Evolutionary conservation across 257 asterid species (phyloP).

Genomic region (Petrea volubilis): DNA sequence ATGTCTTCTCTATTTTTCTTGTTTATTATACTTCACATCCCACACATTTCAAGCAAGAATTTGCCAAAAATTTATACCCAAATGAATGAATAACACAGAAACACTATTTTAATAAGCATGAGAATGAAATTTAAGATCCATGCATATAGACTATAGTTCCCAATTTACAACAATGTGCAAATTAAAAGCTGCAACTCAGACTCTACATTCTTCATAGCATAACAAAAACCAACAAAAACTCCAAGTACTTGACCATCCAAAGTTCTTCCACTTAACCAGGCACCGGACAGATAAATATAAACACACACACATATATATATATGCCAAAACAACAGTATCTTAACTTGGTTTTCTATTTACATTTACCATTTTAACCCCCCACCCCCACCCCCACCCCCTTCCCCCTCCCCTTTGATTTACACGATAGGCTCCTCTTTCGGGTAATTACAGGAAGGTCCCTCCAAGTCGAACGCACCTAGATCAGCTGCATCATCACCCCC

Average conservation of each 20-base stretch:
- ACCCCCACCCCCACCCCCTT: too few species aligned
- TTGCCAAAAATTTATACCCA: not conserved
- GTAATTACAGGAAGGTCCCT: not conserved
- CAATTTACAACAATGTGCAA: not conserved
- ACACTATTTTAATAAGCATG: not conserved
- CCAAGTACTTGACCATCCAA: not conserved
- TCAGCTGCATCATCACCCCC: conserved; percentile 7
- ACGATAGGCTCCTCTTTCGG: not conserved
- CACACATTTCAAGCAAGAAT: not conserved
- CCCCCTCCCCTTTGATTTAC: not conserved
- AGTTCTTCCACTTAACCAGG: not conserved
- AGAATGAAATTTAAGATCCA: not conserved
- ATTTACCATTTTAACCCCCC: not conserved
- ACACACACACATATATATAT: too few species aligned
- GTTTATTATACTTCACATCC: not conserved
- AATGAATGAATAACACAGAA: not conserved
- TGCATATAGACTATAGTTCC: not conserved
- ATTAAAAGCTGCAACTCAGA: not conserved
- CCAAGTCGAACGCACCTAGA: not conserved
- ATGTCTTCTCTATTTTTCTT: not conserved
- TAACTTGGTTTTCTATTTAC: not conserved
- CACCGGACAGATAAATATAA: too few species aligned
- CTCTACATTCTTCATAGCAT: not conserved
- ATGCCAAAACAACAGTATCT: not conserved
- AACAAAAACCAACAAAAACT: not conserved